These are phyloP conservation scores for Streptanthus diversifolius DNA, from an alignment of 345 rosid species.

Conservation along the genomic window DNA sequence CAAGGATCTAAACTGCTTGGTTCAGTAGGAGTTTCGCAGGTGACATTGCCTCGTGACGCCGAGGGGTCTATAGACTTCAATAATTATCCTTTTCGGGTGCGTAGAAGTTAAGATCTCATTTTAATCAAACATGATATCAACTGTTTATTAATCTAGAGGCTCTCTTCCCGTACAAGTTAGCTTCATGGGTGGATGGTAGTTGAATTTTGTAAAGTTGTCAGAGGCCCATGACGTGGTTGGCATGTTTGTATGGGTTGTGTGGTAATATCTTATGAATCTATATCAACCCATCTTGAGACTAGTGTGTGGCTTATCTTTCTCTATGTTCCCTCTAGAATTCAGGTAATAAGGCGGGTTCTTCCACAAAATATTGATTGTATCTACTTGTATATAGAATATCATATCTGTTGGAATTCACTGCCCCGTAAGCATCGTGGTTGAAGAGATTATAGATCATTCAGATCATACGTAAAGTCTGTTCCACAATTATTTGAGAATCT, in stretches of 20 bases:
- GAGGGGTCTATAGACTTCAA: constrained; percentile 83
- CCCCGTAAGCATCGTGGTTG: not conserved
- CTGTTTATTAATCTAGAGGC: not conserved
- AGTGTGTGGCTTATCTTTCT: not conserved
- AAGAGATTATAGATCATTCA: not conserved
- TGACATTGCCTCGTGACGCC: constrained; percentile 76
- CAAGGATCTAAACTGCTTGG: constrained; percentile 64
- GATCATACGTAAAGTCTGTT: not conserved
- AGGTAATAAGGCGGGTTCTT: not conserved
- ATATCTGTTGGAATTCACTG: not conserved
- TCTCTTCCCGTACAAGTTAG: not conserved
- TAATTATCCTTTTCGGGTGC: constrained; percentile 79
- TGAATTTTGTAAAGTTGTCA: not conserved
- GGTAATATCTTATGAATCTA: not conserved
- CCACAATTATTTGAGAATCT: not conserved
- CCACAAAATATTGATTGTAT: not conserved
- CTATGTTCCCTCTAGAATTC: not conserved
- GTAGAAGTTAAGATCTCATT: constrained; percentile 30
- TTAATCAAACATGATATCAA: not conserved
- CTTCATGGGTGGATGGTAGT: not conserved
- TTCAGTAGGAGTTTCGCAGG: constrained; percentile 69
- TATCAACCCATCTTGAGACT: not conserved
- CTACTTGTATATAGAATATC: not conserved
- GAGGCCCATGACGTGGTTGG: not conserved
- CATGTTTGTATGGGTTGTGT: not conserved